These are phyloP conservation scores for Naganishia sp. DNA, from an alignment of 1,284 basidiomycete species.

Conservation along the genomic window DNA sequence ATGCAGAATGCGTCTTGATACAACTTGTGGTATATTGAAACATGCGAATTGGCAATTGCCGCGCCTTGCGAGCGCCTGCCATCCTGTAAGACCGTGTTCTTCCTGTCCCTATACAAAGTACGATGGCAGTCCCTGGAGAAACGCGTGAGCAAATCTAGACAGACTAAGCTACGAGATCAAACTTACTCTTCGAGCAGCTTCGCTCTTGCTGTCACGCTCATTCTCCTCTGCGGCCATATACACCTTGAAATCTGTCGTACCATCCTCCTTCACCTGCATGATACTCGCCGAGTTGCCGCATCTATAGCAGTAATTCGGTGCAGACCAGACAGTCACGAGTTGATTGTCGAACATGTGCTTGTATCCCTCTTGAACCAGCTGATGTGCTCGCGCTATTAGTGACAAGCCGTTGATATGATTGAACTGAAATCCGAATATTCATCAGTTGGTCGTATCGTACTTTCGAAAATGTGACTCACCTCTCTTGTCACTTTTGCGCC, in stretches of 20 bases:
- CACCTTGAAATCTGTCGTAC: conserved; percentile 67
- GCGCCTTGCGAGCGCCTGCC: not conserved
- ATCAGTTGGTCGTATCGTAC: not conserved
- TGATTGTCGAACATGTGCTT: conserved; percentile 96
- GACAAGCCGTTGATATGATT: conserved; percentile 82
- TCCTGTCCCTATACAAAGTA: conserved; percentile 43
- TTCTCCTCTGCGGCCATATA: conserved; percentile 84
- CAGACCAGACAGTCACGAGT: conserved; percentile 96
- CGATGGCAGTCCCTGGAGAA: conserved; percentile 43
- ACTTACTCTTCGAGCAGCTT: conserved; percentile 45
- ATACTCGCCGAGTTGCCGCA: conserved; percentile 79
- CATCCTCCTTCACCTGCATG: conserved; percentile 62
- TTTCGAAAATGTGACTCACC: conserved; percentile 55
- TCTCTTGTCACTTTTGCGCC: conserved; percentile 82
- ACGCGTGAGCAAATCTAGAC: not conserved
- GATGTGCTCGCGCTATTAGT: conserved; percentile 89
- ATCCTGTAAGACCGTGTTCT: not conserved
- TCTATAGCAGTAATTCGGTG: conserved; percentile 93
- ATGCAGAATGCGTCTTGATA: conserved; percentile 20
- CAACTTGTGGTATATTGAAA: conserved; percentile 9
- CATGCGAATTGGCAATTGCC: not conserved
- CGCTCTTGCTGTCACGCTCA: conserved; percentile 64
- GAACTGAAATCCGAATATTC: conserved; percentile 61
- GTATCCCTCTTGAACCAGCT: conserved; percentile 94
- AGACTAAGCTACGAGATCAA: conserved; percentile 7